Base-by-base conservation (phyloP, 2,329 filamentous ascomycete genomes). In the Aspergillus pseudoterreus region DNA sequence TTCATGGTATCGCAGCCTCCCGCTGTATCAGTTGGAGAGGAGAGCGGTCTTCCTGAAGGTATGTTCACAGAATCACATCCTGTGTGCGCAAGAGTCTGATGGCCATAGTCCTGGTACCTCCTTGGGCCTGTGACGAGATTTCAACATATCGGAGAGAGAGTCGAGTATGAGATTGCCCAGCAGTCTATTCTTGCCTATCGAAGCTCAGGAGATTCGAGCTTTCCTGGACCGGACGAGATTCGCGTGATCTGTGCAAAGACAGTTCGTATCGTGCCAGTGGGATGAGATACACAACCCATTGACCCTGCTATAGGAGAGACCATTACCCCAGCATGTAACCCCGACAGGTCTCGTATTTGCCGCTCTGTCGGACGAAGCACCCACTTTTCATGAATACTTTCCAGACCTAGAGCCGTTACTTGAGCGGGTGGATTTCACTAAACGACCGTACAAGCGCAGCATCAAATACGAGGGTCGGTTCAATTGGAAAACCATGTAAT, bases 401-500 rank as follows among this genome's bases (percentile, higher is more conserved):
- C 75, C 75, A 0, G 76, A 78, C 1, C 66, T 83, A 0, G 75
- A 81, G 54, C 68, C 71, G 2, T 54, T 81, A 2, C 70, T 81
- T 1, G 68, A 69, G 2, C 72, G 65, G 39, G 78, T 82, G 3
- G 77, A 82, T 52, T 83, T 82, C 59, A 80, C 78, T 4, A 71
- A 75, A 49, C 68, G 81, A 2, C 78, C 78, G 0, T 71, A 81
- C 56, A 72, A 78, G 3, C 72, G 75, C 19, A 78, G 76, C 41
- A 78, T 82, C 55, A 74, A 72, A n/a, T 83, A 82, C 50, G 72
- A 78, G 46, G 80, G 80, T 3, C 71, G 72, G 0, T 82, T 82
- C 69, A 83, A 83, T 61, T 82, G 79, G 79, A 82, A 82, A 60
- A 81, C 79, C 0, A 82, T 82, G 78, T 76, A 64, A 51, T 6